A percentile compares a stretch with the other conserved stretches of the same genome.
Conservation (phyloP, 2,329 filamentous ascomycete genomes). For the Karstenula rhodostoma region DNA sequence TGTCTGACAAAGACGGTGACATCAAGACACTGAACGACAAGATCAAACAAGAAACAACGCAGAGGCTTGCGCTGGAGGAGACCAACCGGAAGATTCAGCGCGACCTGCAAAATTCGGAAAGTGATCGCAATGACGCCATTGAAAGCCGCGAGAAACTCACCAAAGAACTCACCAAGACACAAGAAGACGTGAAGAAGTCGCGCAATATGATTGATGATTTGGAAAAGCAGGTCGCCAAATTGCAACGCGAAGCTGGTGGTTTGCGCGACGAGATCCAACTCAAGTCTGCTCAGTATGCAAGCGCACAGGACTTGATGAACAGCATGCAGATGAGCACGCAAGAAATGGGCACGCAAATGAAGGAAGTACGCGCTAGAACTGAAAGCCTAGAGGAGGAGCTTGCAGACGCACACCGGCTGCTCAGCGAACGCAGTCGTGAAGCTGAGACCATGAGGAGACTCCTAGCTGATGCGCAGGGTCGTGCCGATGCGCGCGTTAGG, state of each 20-base stretch:
- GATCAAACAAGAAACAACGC: conserved; percentile 75
- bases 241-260: conserved; percentile 72
- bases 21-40: conserved; percentile 81
- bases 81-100: conserved; percentile 76
- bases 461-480: conserved; percentile 83
- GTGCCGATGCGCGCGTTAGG: conserved; percentile 80
- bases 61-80: conserved; percentile 79
- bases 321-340: conserved; percentile 93
- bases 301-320: conserved; percentile 82
- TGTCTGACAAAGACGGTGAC: conserved; percentile 78
- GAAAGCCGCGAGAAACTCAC: conserved; percentile 75
- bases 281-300: conserved; percentile 85
- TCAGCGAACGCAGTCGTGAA: conserved; percentile 88
- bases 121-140: conserved; percentile 78
- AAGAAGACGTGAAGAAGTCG: conserved; percentile 71
- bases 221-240: conserved; percentile 74
- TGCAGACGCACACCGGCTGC: conserved; percentile 82
- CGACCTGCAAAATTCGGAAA: conserved; percentile 79
- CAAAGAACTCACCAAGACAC: conserved; percentile 73
- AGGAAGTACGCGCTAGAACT: conserved; percentile 81
- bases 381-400: conserved; percentile 93
- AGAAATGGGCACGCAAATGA: conserved; percentile 89
- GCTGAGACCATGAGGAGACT: conserved; percentile 93
- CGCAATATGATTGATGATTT: conserved; percentile 72
- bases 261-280: conserved; percentile 83